A percentile compares a stretch with the other conserved stretches of the same genome.
Evolutionary conservation across 2,329 filamentous ascomycete species (phyloP).

Genomic region (Stagonosporopsis cucurbitacearum): DNA sequence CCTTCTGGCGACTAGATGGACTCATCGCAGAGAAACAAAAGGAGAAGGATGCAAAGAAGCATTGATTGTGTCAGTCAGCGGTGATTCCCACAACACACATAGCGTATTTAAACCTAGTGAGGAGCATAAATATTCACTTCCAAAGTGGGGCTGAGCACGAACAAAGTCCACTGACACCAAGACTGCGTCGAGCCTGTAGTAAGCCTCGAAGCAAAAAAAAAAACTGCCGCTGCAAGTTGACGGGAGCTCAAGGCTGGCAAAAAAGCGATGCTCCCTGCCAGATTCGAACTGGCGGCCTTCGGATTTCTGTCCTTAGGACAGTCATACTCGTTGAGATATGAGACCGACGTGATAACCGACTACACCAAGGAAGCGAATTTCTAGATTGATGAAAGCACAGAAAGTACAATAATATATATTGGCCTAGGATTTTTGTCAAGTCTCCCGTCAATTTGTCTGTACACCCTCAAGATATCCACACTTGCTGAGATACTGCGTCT

Average conservation of each 20-base stretch:
- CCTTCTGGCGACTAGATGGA: conserved; percentile 51
- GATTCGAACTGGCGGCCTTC: conserved; percentile 41
- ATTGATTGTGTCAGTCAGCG: conserved; percentile 18
- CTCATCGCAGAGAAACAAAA: conserved; percentile 31
- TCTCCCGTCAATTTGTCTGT: too few relatives aligned
- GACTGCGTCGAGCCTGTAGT: too few relatives aligned
- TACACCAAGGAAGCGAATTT: conserved; percentile 35
- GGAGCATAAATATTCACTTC: background rate
- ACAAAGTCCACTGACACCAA: too few relatives aligned
- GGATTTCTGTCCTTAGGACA: conserved; percentile 32
- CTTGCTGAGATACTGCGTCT: too few relatives aligned
- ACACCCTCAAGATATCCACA: too few relatives aligned
- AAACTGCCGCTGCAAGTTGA: too few relatives aligned
- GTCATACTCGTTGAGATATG: conserved; percentile 35
- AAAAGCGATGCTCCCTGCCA: conserved; percentile 27
- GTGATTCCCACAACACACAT: too few relatives aligned
- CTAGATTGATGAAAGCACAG: background rate
- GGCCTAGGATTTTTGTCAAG: too few relatives aligned
- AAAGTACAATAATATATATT: too few relatives aligned
- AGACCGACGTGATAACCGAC: conserved; percentile 43
- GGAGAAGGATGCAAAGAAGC: conserved; percentile 46
- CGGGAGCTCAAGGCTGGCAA: background rate
- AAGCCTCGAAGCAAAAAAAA: background rate
- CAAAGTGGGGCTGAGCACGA: too few relatives aligned
- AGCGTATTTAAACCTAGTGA: background rate